Percentiles rank a stretch among this genome's conserved stretches.
Evolutionary conservation across 176 grass and related monocot genomes (phyloP).

Genomic region (Hyparrhenia diplandra): DNA sequence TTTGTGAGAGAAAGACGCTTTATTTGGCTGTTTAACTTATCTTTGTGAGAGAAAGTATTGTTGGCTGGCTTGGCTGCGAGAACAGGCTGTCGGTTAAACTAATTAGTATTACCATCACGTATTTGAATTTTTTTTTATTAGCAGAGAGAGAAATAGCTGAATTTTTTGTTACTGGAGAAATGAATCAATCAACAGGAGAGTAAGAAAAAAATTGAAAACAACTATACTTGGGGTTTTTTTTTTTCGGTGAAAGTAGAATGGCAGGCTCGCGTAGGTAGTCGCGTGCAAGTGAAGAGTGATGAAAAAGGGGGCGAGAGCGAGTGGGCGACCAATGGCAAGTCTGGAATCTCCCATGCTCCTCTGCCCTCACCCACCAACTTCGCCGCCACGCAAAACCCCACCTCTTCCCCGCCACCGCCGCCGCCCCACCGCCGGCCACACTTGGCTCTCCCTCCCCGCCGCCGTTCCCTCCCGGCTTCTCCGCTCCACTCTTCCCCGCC

Average conservation of each 20-base stretch:
- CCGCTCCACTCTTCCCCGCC: background rate
- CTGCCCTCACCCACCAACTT: background rate
- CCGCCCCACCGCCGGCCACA: background rate
- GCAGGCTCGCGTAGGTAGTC: too few species aligned
- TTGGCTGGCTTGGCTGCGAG: too few species aligned
- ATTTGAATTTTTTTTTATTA: background rate
- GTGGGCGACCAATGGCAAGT: background rate
- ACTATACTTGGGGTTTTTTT: too few species aligned
- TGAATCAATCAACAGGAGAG: background rate
- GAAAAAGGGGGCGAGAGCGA: background rate
- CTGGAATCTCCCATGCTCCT: background rate
- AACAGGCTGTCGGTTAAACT: too few species aligned
- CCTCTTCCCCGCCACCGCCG: background rate
- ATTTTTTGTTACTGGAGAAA: background rate
- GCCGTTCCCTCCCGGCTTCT: background rate
- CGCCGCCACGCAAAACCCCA: slow-evolving; percentile 25
- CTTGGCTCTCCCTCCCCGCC: background rate
- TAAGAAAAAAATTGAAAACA: background rate
- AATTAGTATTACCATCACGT: too few species aligned
- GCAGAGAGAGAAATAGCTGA: background rate
- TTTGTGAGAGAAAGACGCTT: too few species aligned
- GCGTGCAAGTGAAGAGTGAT: background rate
- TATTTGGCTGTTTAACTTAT: too few species aligned
- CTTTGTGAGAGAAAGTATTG: too few species aligned
- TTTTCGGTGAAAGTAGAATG: background rate